Evolutionary conservation across 176 grass and related monocot species (phyloP).

Genomic region (Avena sativa): DNA sequence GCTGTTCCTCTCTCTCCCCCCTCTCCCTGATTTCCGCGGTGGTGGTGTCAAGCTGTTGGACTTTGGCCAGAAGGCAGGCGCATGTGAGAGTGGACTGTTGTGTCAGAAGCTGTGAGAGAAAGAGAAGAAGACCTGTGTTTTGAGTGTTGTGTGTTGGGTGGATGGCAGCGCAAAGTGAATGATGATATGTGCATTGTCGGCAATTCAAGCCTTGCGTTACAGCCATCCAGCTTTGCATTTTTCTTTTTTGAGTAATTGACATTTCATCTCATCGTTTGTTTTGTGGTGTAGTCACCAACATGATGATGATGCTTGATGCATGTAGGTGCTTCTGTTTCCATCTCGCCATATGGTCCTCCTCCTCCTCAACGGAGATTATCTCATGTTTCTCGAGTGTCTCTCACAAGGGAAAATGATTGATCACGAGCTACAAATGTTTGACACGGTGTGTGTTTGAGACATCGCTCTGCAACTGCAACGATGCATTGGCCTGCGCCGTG

Average conservation of each 20-base stretch:
- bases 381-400: neutral
- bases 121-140: constrained; percentile 8
- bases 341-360: neutral
- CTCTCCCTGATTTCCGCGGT: constrained; percentile 16
- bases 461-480: neutral
- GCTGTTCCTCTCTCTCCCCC: neutral
- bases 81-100: constrained; percentile 50
- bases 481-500: neutral
- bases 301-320: neutral
- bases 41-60: constrained; percentile 14
- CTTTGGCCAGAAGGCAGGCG: constrained; percentile 52
- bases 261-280: constrained; percentile 47
- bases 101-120: constrained; percentile 51
- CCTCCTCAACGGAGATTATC: neutral
- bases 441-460: neutral
- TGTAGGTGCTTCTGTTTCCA: neutral
- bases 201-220: constrained; percentile 39
- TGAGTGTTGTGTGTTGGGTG: constrained; percentile 41
- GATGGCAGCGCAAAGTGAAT: constrained; percentile 44
- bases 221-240: constrained; percentile 33
- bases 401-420: neutral
- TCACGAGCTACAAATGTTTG: neutral
- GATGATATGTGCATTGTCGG: constrained; percentile 56
- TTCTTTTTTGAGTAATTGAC: constrained; percentile 32
- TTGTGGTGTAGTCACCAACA: constrained; percentile 36